Evolutionary conservation across 1,139 yeast species (phyloP), one percentile per base, ranked within the genome.

Genomic region (Yamadazyma epiphylla): DNA sequence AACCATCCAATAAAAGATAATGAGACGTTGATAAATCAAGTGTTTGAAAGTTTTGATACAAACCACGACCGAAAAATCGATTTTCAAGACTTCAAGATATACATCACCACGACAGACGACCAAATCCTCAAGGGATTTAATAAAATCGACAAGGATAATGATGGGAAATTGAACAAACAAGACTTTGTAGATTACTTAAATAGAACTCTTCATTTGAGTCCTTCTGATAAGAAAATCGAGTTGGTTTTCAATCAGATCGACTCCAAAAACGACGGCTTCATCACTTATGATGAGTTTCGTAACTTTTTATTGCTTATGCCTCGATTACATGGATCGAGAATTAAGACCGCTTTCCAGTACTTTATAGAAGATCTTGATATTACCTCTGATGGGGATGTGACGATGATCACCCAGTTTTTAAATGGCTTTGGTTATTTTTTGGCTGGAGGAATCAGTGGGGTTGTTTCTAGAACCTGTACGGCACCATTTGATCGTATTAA

Each of bases 401-500:
- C 94, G 0, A 68, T 88, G 25, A 80, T 83, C 26, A 80, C 77
- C 49, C 95, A 86, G 41, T 74, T 85, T 32, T 62, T 86, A 26
- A 80, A 81, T 49, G 95, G 96, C 19, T 70, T 87, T 42, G 96
- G 96, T 1, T 91, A 78, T 52, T 91, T 91, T 49, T 58, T 88
- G 21, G 95, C 96, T 1, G 98, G 98, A 21, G 98, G 98, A 0
- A 58, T 89, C 19, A 85, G 96, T 0, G 98, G 98, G 2, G 98
- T 91, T 5, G 83, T 91, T 4, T 87, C 96, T n/a, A 77, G 98
- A 59, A 88, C 97, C 0, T 83, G 94, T 48, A 91, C 98, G 0
- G 98, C 98, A 0, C 98, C 98, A 9, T 86, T 91, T 47, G 98
- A 91, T 55, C 73, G 98, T 54, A 75, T 91, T 15, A 91, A 91